Conservation (phyloP, 1,284 basidiomycete species). For the Malassezia pachydermatis region DNA sequence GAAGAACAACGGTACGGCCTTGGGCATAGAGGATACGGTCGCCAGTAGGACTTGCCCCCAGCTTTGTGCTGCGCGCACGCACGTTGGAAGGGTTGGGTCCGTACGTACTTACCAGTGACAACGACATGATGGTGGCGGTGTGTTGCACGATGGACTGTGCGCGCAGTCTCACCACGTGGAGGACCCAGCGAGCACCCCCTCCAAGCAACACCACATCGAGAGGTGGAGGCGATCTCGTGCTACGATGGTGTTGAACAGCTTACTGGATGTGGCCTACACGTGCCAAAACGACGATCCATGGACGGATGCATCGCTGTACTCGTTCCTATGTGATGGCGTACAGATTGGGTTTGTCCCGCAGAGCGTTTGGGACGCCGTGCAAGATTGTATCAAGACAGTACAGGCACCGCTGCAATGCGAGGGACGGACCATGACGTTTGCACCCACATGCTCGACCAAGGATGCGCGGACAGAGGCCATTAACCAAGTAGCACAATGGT, state of each 20-base stretch:
- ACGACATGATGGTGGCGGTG: constrained; percentile 8
- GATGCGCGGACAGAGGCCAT: constrained; percentile 23
- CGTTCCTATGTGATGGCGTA: constrained; percentile 28
- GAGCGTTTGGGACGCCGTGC: constrained; percentile 24
- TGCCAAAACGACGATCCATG: constrained; percentile 44
- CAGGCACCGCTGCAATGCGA: not conserved
- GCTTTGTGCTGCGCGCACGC: constrained; percentile 67
- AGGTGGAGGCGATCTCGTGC: constrained; percentile 5
- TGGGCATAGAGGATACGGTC: constrained; percentile 78
- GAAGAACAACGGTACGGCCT: constrained; percentile 61
- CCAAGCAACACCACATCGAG: constrained; percentile 3
- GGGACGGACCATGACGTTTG: constrained; percentile 19
- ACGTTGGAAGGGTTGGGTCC: constrained; percentile 37
- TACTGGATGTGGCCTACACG: constrained; percentile 27
- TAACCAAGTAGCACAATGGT: constrained; percentile 22
- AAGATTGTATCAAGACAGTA: constrained; percentile 12
- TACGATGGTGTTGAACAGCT: constrained; percentile 15
- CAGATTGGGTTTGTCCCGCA: constrained; percentile 38
- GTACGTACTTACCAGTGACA: constrained; percentile 2
- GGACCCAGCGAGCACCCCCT: not conserved
- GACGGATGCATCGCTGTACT: constrained; percentile 24
- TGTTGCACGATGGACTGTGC: constrained; percentile 7
- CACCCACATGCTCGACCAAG: constrained; percentile 5
- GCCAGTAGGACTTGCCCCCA: constrained; percentile 61
- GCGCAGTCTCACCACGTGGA: not conserved